Base-by-base conservation (phyloP, 163 green algal species). In the Smithsoniella earleae region DNA sequence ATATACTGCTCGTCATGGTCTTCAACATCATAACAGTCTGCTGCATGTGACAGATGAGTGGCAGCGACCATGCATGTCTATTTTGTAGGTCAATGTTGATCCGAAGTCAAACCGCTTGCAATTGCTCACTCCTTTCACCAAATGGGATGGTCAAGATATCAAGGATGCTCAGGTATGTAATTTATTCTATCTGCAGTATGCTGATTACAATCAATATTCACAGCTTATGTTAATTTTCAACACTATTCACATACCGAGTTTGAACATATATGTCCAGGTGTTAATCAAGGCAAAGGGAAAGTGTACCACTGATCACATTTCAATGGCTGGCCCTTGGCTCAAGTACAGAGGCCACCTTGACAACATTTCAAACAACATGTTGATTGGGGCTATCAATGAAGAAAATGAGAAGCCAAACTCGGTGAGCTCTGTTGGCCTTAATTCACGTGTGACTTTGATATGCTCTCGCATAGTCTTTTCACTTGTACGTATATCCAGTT, bases 311-410 rank as follows among this genome's bases (percentile, higher is more conserved):
- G 92, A 97, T 88, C 92, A 97, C 87, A 97, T 97, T 84, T 91
- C 81, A 38, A 97, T 97, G 92, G 92, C 92, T 20, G 92, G 92
- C 18, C 92, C 92, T 36, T 97, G 92, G 92, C 85, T 97, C 73
- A 97, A 97, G 86, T 97, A 95, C 88, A 86, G 92, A 76, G 92
- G 92, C 58, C 87, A 93, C 84, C 83, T 97, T 77, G 92, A 97
- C 84, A 97, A 97, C 84, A 97, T 97, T 84, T 91, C 82, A 74
- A 97, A 97, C 85, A 97, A 97, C 87, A 89, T 97, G 86, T 82
- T 91, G 38, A 91, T 91, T 73, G 86, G 92, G 66, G 92, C 90
- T 16, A 83, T 96, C 55, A 97, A 97, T 81, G 80, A 86, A 18
- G 89, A 93, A 62, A 97, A 96, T 79, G 87, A 84, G 66, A 88